Evolutionary conservation across 768 basidiomycete genomes (phyloP), one percentile per base, ranked within the genome.

Genomic region (Chalciporus chontae): DNA sequence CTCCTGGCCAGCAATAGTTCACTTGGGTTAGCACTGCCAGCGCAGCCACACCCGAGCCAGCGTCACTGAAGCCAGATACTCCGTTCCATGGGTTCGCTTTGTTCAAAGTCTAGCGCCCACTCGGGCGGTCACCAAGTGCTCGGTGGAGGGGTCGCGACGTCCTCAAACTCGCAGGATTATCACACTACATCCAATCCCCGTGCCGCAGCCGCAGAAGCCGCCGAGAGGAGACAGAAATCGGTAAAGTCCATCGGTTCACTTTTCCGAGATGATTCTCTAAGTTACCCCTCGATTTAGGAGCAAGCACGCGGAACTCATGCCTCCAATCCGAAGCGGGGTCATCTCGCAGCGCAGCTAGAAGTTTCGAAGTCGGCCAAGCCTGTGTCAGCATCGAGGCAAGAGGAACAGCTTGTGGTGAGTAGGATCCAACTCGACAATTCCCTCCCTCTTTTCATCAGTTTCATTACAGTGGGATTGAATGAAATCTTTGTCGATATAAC

Each of bases 121-220:
- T 70, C 75, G 4, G 61, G 57, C 51, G 69, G 77, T 46, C 77
- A 78, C 43, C 79, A 81, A 14, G 73, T 83, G 18, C 69, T 82
- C 45, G 71, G 74, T 14, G 68, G 73, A 48, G 48, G 68, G 48
- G 59, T 69, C 39, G 54, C 59, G 53, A 56, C 63, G 17, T 48
- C 69, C 38, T 49, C 69, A 8, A 45, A 50, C 39, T 48, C 26
- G 40, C 61, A 40, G 26, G 51, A 59, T 21, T 40, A 51, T 18
- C 58, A 70, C 62, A 63, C 57, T 59, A 57, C 63, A 52, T 43
- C 58, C 50, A 69, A 81, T 71, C 68, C 74, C 62, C 77, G 78
- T 59, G 68, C 71, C 44, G 81, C 81, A 63, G 79, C 80, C 50
- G 77, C 79, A 64, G 78, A 77, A 64, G 83, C 83, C 52, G 83